A percentile compares a stretch with the other conserved stretches of the same genome.
These are phyloP conservation scores for Beauveria brongniartii DNA, from an alignment of 2,329 filamentous ascomycete species.

Conservation along the genomic window DNA sequence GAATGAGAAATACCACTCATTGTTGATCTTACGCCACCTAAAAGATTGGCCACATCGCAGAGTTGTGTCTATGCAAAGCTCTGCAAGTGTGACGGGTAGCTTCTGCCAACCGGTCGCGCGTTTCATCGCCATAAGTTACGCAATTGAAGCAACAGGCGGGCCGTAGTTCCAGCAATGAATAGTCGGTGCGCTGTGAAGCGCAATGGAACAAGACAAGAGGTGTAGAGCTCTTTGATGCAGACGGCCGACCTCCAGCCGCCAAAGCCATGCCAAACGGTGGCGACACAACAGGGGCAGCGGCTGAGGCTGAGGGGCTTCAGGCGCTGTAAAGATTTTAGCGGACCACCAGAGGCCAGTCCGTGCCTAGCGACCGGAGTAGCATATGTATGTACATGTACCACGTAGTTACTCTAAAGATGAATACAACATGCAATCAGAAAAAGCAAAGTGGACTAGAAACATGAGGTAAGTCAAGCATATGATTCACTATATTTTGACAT, in stretches of 20 bases:
- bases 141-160: background rate
- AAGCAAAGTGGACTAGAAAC: too few species aligned
- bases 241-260: background rate
- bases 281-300: background rate
- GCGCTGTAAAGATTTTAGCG: background rate
- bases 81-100: slow-evolving; percentile 70
- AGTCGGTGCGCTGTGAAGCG: background rate
- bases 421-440: too few species aligned
- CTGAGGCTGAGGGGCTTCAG: background rate
- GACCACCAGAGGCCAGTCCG: background rate
- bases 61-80: slow-evolving; percentile 91
- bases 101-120: slow-evolving; percentile 75
- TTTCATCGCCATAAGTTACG: slow-evolving; percentile 26
- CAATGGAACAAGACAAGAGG: background rate
- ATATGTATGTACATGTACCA: too few species aligned
- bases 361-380: too few species aligned
- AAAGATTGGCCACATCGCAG: slow-evolving; percentile 95
- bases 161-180: background rate
- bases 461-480: too few species aligned
- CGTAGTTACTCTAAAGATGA: too few species aligned
- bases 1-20: slow-evolving; percentile 62
- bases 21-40: slow-evolving; percentile 78
- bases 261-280: background rate
- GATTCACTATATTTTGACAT: too few species aligned
- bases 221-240: background rate